Evolutionary conservation across 2,329 filamentous ascomycete genomes (phyloP).

Genomic region (Talaromyces verruculosus): DNA sequence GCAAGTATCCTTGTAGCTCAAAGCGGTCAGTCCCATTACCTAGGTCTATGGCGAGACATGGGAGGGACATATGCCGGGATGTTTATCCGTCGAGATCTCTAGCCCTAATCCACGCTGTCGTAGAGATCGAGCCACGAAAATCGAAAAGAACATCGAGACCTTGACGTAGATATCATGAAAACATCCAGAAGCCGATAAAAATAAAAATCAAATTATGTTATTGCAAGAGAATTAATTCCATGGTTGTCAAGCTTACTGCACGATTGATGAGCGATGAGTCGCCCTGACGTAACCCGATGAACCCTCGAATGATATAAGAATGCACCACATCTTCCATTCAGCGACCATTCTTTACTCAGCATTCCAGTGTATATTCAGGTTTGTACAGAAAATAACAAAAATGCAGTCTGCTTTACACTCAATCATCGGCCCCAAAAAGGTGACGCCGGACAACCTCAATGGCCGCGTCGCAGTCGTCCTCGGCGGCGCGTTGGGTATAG

Average conservation of each 20-base stretch:
- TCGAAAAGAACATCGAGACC: background rate
- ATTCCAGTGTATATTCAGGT: background rate
- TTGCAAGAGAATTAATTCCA: background rate
- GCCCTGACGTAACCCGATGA: conserved; percentile 5
- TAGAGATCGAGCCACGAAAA: background rate
- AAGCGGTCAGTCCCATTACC: background rate
- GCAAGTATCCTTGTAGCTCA: background rate
- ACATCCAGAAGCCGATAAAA: background rate
- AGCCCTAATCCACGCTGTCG: background rate
- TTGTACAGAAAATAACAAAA: background rate
- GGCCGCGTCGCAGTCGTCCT: conserved; percentile 43
- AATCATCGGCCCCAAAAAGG: conserved; percentile 39
- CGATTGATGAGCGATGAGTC: background rate
- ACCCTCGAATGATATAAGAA: conserved; percentile 5
- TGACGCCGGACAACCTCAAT: conserved; percentile 36
- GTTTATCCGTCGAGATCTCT: background rate
- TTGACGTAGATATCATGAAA: background rate
- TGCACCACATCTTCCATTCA: too few relatives aligned
- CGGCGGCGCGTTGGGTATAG: conserved; percentile 44
- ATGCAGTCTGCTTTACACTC: conserved; percentile 46
- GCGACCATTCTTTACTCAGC: background rate
- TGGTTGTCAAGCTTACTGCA: background rate
- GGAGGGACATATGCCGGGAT: background rate
- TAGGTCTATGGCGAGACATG: background rate
- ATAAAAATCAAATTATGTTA: background rate